Base-by-base conservation (phyloP, 768 basidiomycete genomes). In the Mycena epipterygia region DNA sequence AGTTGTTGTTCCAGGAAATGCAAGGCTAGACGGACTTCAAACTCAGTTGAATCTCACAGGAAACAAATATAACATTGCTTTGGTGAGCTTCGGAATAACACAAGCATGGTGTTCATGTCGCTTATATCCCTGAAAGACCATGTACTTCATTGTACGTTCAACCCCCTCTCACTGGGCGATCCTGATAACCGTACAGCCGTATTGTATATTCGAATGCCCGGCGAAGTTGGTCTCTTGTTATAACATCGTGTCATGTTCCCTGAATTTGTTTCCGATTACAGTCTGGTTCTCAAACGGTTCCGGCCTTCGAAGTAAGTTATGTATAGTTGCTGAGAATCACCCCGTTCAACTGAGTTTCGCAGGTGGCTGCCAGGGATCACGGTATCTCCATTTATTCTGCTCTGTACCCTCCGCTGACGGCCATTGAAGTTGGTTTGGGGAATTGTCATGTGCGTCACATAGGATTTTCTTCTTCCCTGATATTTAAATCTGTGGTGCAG, bases 361-460 rank as follows among this genome's bases (percentile, higher is more conserved):
- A 85, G 87, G 77, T 93, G 91, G 90, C 83, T 93, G 29, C 90
- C 92, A 0, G 86, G 85, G 5, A 91, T 93, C 44, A 89, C 89
- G 70, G 90, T 90, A 75, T 70, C 23, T 8, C 35, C 37, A n/a
- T 32, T 48, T 9, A 14, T 29, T 49, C 42, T 19, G 16, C 37
- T 52, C 16, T 12, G 4, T 48, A n/a, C 60, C 16, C 13, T 1
- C 19, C 49, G 25, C 12, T 60, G 23, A 52, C 4, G 7, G 3
- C 25, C 5, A 16, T 32, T 23, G 8, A 58, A 91, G 91, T 78
- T 90, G 17, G 72, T 84, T 13, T 93, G 92, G 92, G 93, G 92
- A 0, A 80, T 84, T 19, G 81, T 92, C 51, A 89, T 89, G 90
- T 91, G 64, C 33, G 86, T 80, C 8, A 49, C 19, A 6, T 5